A percentile compares a stretch with the other conserved stretches of the same genome.
phyloP scores from a whole-genome alignment of 1,284 basidiomycete genomes.

The Cryptococcus depauperatus region DNA sequence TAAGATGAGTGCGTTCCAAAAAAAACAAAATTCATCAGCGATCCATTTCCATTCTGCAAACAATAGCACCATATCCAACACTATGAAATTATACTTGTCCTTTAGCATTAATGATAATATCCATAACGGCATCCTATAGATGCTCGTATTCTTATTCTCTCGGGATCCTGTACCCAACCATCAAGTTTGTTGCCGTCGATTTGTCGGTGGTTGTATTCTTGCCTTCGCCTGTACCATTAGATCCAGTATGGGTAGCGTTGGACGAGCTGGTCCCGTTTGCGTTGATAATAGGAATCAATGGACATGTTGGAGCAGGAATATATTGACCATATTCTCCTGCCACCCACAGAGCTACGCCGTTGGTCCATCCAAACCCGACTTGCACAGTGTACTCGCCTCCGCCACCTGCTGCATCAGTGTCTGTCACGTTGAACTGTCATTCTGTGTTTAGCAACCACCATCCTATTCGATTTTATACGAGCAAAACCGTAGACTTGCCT shows the following conservation, averaged over 20 bases:
- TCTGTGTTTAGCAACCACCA: background rate
- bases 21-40: too few species aligned
- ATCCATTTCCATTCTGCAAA: too few species aligned
- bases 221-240: slow-evolving; percentile 9
- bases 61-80: too few species aligned
- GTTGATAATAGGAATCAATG: slow-evolving; percentile 48
- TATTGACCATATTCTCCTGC: slow-evolving; percentile 61
- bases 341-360: slow-evolving; percentile 68
- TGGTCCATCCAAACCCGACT: slow-evolving; percentile 66
- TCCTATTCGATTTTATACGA: background rate
- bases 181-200: slow-evolving; percentile 3
- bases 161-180: slow-evolving; percentile 16
- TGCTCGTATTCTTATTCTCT: slow-evolving; percentile 1
- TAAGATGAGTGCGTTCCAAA: slow-evolving; percentile 21
- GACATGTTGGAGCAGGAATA: slow-evolving; percentile 60
- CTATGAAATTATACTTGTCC: too few species aligned
- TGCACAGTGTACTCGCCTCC: slow-evolving; percentile 70
- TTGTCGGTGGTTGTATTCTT: slow-evolving; percentile 6
- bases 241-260: background rate
- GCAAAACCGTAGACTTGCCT: slow-evolving; percentile 43
- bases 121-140: too few species aligned
- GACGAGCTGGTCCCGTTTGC: slow-evolving; percentile 14
- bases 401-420: slow-evolving; percentile 72
- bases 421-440: slow-evolving; percentile 47
- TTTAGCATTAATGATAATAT: too few species aligned